Conservation (phyloP, 164 flowering plant species). For the Vitis riparia region DNA sequence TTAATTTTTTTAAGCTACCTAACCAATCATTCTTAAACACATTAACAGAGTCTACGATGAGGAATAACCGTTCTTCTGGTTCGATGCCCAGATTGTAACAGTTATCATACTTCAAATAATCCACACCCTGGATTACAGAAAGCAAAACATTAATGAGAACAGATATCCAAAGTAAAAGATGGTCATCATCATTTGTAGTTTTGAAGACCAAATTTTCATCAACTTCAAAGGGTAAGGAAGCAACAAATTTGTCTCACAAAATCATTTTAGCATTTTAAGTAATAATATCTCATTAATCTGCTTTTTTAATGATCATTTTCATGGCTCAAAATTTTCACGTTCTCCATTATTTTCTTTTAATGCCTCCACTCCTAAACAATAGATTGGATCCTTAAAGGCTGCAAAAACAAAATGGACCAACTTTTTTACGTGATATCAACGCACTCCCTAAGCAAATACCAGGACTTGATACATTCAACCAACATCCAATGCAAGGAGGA, state of each 20-base stretch:
- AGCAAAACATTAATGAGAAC: neutral
- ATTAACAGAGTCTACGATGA: constrained; percentile 6
- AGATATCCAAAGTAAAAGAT: neutral
- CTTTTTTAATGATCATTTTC: too few species aligned
- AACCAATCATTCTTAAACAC: neutral
- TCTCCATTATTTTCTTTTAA: too few species aligned
- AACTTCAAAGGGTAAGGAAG: too few species aligned
- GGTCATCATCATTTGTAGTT: too few species aligned
- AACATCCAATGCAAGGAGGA: neutral
- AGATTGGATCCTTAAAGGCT: too few species aligned
- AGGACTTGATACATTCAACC: neutral
- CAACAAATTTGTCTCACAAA: too few species aligned
- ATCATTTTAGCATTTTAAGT: too few species aligned
- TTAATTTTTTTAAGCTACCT: constrained; percentile 4
- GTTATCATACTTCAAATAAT: constrained; percentile 97
- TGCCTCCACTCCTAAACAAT: neutral
- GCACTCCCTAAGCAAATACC: neutral
- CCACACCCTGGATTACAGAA: constrained; percentile 62
- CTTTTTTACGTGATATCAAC: neutral
- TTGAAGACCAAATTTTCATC: too few species aligned
- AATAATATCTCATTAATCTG: too few species aligned
- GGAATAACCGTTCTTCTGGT: constrained; percentile 67
- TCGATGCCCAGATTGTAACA: constrained; percentile 84
- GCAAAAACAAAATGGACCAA: too few species aligned
- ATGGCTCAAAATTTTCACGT: too few species aligned